These are phyloP conservation scores for Plasmodium relictum DNA, from an alignment of 169 alveolate genomes.

Conservation along the genomic window DNA sequence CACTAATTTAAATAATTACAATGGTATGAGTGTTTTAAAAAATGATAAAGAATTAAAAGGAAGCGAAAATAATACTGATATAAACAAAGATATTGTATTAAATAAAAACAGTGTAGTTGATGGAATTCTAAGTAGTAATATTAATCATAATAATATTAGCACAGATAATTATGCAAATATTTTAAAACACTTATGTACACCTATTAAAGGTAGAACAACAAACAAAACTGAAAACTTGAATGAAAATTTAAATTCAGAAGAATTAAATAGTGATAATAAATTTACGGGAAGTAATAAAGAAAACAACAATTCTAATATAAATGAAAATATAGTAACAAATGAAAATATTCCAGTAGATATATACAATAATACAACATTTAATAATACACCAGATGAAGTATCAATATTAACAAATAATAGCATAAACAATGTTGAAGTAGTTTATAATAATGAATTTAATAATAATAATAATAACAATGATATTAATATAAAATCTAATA, in stretches of 20 bases:
- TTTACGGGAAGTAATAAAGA: neutral
- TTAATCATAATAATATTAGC: slow-evolving; percentile 18
- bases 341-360: neutral
- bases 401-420: too few relatives aligned
- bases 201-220: slow-evolving; percentile 20
- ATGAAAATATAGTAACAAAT: too few relatives aligned
- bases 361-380: neutral
- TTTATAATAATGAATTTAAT: neutral
- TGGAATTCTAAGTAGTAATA: neutral
- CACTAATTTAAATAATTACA: neutral
- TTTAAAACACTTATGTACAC: slow-evolving; percentile 65
- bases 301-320: neutral
- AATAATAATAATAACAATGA: neutral
- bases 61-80: neutral
- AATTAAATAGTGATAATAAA: neutral
- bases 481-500: neutral
- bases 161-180: slow-evolving; percentile 68
- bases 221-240: neutral
- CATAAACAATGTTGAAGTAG: too few relatives aligned
- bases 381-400: neutral
- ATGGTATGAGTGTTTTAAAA: neutral
- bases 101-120: slow-evolving; percentile 8
- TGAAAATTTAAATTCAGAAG: slow-evolving; percentile 15
- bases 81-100: slow-evolving; percentile 1
- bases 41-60: neutral